These are phyloP conservation scores for Blastobotrys robertii DNA, from an alignment of 805 yeast species.

Conservation along the genomic window DNA sequence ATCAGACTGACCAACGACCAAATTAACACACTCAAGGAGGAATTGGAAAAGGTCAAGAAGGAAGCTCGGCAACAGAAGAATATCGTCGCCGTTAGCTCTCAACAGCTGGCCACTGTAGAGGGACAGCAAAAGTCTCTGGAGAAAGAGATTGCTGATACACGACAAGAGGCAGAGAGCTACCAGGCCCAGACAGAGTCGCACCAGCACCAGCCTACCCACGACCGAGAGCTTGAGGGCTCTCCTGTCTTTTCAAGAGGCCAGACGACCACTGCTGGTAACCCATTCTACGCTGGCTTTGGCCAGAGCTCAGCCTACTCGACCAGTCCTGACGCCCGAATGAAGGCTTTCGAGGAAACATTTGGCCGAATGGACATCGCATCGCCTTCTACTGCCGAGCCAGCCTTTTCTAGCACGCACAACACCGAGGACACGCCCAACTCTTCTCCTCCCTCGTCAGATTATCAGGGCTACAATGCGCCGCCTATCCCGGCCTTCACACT, in stretches of 20 bases:
- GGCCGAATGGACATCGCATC: constrained; percentile 17
- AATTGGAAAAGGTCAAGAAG: constrained; percentile 40
- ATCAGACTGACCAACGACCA: constrained; percentile 60
- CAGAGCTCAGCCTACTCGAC: constrained; percentile 1
- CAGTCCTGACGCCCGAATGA: constrained; percentile 1
- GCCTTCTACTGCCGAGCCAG: constrained; percentile 20
- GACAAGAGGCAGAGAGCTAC: constrained; percentile 30
- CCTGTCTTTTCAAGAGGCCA: constrained; percentile 5
- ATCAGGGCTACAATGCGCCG: constrained; percentile 12
- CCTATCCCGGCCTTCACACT: constrained; percentile 31
- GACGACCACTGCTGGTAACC: constrained; percentile 7
- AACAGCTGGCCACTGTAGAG: constrained; percentile 61
- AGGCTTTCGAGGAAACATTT: constrained; percentile 18
- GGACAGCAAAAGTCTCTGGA: constrained; percentile 30
- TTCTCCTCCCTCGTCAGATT: constrained; percentile 23
- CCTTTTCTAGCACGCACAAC: constrained; percentile 16
- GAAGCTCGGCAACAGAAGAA: constrained; percentile 56
- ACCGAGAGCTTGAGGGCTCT: no score
- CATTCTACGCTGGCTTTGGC: constrained; percentile 4
- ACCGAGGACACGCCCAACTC: constrained; percentile 23
- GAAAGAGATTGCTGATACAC: constrained; percentile 16
- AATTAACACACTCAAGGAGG: constrained; percentile 47
- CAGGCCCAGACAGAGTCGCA: constrained; percentile 28
- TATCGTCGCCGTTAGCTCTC: constrained; percentile 52
- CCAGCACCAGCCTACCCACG: background rate